Conservation (phyloP, 1,284 basidiomycete genomes). For the Cryptococcus jaspeensis region DNA sequence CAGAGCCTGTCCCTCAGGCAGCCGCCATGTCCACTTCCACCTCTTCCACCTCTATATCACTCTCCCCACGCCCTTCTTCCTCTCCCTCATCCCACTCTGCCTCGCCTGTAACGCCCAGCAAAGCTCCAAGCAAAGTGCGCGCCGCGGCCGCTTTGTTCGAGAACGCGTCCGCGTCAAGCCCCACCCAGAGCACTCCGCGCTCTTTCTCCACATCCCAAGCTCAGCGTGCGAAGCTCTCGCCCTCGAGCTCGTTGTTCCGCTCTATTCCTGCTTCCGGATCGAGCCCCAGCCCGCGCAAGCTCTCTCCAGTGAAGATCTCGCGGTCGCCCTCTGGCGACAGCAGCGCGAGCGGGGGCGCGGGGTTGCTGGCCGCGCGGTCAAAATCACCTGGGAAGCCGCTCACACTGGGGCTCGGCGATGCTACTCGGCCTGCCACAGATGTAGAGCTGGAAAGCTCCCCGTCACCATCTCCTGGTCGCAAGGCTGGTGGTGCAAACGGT, state of each 20-base stretch:
- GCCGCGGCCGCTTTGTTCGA: slow-evolving; percentile 34
- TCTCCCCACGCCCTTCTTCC: background rate
- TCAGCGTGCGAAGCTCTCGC: background rate
- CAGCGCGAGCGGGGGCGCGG: no score
- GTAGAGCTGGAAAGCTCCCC: no score
- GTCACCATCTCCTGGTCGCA: no score
- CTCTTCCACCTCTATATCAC: slow-evolving; percentile 3
- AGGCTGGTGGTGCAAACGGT: no score
- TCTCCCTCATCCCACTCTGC: background rate
- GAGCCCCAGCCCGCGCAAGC: slow-evolving; percentile 1
- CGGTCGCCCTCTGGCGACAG: background rate
- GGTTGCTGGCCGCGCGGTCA: no score
- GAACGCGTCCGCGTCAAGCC: background rate
- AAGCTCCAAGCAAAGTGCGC: slow-evolving; percentile 26
- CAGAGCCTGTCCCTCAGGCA: background rate
- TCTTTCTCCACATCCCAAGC: background rate
- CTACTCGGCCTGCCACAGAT: no score
- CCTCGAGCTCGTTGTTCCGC: slow-evolving; percentile 13
- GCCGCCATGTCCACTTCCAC: background rate
- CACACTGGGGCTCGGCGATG: no score
- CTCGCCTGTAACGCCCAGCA: background rate
- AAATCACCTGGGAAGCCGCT: background rate
- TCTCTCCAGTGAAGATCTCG: slow-evolving; percentile 10
- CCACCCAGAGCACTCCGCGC: background rate
- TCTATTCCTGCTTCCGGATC: slow-evolving; percentile 17